Conservation (phyloP, 495 filamentous ascomycete genomes). For the Neurospora intermedia region DNA sequence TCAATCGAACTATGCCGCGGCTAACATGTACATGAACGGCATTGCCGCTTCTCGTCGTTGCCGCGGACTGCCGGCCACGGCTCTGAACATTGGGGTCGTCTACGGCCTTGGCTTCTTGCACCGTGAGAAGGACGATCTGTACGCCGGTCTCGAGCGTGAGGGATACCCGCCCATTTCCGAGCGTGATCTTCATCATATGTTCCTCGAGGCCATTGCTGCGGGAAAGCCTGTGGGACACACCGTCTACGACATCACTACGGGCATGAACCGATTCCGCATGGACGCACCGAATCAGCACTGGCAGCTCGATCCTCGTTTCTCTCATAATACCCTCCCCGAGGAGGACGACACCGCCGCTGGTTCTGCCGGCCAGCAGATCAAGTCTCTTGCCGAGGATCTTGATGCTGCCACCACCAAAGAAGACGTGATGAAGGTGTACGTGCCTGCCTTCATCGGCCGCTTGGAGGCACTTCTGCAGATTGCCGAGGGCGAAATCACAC, state of each 20-base stretch:
- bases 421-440: constrained; percentile 14
- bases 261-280: constrained; percentile 24
- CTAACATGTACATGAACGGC: constrained; percentile 45
- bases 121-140: constrained; percentile 32
- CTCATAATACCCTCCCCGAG: constrained; percentile 19
- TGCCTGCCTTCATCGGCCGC: constrained; percentile 13
- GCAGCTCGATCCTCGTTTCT: constrained; percentile 32
- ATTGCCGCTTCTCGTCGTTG: constrained; percentile 26
- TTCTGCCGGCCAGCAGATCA: not conserved
- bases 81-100: constrained; percentile 47
- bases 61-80: constrained; percentile 27
- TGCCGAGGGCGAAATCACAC: constrained; percentile 13
- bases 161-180: constrained; percentile 47
- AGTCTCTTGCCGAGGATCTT: constrained; percentile 18
- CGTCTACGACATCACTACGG: constrained; percentile 28
- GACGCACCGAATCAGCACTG: constrained; percentile 20
- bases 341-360: constrained; percentile 1
- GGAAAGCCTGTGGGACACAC: constrained; percentile 17
- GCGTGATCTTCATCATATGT: constrained; percentile 47
- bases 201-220: constrained; percentile 44
- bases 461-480: constrained; percentile 25
- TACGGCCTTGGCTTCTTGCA: constrained; percentile 48
- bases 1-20: constrained; percentile 46
- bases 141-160: constrained; percentile 31
- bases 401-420: constrained; percentile 3